Evolutionary conservation across 345 rosid genomes (phyloP).

Genomic region (Gossypium longicalyx): DNA sequence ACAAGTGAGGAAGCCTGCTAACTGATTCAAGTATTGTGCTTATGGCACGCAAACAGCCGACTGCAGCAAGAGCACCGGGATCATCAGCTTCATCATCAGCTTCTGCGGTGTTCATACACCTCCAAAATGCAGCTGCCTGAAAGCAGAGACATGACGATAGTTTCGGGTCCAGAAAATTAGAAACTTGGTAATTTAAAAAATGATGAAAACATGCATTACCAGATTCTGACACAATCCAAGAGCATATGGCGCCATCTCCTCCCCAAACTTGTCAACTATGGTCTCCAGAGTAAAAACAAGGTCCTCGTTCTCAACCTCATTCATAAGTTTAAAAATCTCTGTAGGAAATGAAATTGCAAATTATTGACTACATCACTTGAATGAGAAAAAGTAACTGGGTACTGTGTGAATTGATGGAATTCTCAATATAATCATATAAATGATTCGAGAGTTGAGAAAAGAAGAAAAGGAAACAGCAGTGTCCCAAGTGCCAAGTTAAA

Average conservation of each 20-base stretch:
- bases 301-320: conserved; percentile 98
- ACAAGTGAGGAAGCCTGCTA: conserved; percentile 70
- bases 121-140: conserved; percentile 84
- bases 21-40: conserved; percentile 81
- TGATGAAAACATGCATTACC: conserved; percentile 30
- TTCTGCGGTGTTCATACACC: conserved; percentile 70
- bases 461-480: not conserved
- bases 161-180: not conserved
- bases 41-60: conserved; percentile 81
- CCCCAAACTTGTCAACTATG: conserved; percentile 78
- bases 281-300: conserved; percentile 76
- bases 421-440: not conserved
- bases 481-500: not conserved
- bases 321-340: conserved; percentile 96
- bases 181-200: not conserved
- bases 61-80: conserved; percentile 81
- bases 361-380: not conserved
- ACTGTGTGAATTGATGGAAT: not conserved
- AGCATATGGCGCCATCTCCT: conserved; percentile 84
- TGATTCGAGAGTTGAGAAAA: not conserved
- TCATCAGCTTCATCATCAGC: conserved; percentile 74
- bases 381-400: not conserved
- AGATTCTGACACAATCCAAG: conserved; percentile 74
- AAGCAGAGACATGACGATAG: not conserved
- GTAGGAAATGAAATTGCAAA: conserved; percentile 20